These are phyloP conservation scores for Microglena sp. DNA, from an alignment of 139 green algal genomes.

Conservation along the genomic window DNA sequence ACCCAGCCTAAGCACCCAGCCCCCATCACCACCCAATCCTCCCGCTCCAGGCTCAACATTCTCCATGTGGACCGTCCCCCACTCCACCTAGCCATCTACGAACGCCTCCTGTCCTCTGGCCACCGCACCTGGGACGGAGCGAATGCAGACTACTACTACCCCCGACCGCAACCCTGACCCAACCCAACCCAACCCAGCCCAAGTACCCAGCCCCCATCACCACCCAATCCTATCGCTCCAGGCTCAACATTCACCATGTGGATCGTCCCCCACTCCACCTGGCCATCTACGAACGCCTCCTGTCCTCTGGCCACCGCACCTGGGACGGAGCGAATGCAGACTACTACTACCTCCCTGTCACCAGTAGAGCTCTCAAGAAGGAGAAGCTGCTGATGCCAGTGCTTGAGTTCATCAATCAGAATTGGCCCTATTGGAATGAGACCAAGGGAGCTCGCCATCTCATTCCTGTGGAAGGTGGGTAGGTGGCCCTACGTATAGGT, in stretches of 20 bases:
- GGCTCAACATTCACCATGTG: slow-evolving; percentile 25
- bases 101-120: slow-evolving; percentile 13
- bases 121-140: slow-evolving; percentile 16
- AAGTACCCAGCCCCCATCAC: neutral
- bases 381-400: slow-evolving; percentile 24
- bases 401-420: slow-evolving; percentile 18
- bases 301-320: slow-evolving; percentile 21
- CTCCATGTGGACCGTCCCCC: slow-evolving; percentile 20
- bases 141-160: slow-evolving; percentile 30
- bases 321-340: slow-evolving; percentile 22
- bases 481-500: no score
- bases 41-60: neutral
- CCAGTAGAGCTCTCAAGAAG: slow-evolving; percentile 29
- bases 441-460: slow-evolving; percentile 20
- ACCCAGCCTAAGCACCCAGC: no score
- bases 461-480: slow-evolving; percentile 30
- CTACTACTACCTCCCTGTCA: slow-evolving; percentile 30
- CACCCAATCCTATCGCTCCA: no score
- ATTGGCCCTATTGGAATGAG: slow-evolving; percentile 34
- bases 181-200: neutral
- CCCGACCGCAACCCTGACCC: neutral
- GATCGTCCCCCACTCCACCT: slow-evolving; percentile 32
- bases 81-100: slow-evolving; percentile 21
- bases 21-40: neutral
- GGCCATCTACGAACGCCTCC: slow-evolving; percentile 26